These are phyloP conservation scores for Sequoiadendron giganteum DNA, from an alignment of 75 land plant genomes.

Conservation along the genomic window DNA sequence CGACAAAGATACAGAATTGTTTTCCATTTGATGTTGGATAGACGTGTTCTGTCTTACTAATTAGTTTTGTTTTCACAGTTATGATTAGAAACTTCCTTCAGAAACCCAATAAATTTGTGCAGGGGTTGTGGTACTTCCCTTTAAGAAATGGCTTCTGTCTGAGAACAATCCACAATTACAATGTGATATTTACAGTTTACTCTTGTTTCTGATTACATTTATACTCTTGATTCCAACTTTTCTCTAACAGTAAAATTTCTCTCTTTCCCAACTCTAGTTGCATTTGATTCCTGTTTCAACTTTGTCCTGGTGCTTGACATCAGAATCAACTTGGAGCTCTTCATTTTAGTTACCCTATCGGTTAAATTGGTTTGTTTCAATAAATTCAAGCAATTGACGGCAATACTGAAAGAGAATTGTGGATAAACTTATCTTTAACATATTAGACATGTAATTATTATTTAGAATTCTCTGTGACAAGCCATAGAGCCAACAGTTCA, in stretches of 20 bases:
- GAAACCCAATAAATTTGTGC: not conserved
- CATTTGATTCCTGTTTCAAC: not conserved
- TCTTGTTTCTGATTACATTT: not conserved
- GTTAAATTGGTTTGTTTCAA: not conserved
- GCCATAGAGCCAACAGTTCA: not conserved
- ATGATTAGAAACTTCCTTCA: not conserved
- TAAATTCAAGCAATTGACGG: not conserved
- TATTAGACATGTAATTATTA: not conserved
- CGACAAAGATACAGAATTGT: not conserved
- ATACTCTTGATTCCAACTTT: not conserved
- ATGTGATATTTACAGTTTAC: not conserved
- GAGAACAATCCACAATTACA: not conserved
- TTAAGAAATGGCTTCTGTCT: not conserved
- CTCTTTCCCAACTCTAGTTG: not conserved
- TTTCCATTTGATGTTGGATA: not conserved
- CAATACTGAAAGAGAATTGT: not conserved
- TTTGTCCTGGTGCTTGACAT: not conserved
- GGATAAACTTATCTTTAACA: not conserved
- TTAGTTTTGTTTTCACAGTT: not conserved
- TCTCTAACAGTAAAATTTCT: not conserved
- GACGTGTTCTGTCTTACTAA: not conserved
- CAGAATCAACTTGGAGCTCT: not conserved
- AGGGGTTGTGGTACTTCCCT: not conserved
- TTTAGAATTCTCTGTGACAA: not conserved
- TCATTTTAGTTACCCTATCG: not conserved